These are phyloP conservation scores for Prunus davidiana DNA, from an alignment of 306 rosid species.

Conservation along the genomic window DNA sequence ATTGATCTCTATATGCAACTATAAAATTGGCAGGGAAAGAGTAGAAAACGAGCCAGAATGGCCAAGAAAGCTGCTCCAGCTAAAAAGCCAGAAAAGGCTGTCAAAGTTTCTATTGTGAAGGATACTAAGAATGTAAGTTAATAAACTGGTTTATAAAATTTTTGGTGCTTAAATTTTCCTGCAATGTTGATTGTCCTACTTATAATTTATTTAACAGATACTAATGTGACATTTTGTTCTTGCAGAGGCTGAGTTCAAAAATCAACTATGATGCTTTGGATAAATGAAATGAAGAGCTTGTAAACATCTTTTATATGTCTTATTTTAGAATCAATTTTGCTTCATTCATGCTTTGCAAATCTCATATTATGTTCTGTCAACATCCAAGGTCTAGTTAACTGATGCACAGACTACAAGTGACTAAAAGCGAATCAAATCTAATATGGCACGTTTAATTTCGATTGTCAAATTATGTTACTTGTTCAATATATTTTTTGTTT, in stretches of 20 bases:
- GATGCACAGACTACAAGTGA: neutral
- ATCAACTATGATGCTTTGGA: neutral
- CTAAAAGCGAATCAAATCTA: neutral
- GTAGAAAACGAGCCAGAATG: neutral
- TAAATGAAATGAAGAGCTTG: slow-evolving; percentile 8
- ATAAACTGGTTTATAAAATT: neutral
- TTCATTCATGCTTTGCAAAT: neutral
- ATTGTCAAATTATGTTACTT: neutral
- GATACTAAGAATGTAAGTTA: slow-evolving; percentile 1
- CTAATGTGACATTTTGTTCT: neutral
- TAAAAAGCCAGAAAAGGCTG: neutral
- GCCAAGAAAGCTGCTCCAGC: slow-evolving; percentile 1
- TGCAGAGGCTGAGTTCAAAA: slow-evolving; percentile 16
- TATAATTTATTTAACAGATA: neutral
- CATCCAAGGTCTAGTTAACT: neutral
- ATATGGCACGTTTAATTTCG: neutral
- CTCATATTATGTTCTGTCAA: neutral
- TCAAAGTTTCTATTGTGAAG: slow-evolving; percentile 3
- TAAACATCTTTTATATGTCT: neutral
- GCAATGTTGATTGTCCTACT: neutral
- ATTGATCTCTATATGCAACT: neutral
- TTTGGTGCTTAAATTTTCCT: neutral
- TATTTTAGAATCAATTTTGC: neutral
- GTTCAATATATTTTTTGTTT: neutral
- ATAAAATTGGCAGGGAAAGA: too few relatives aligned